Evolutionary conservation across 495 filamentous ascomycete genomes (phyloP).

Genomic region (Penicillium coffeae): DNA sequence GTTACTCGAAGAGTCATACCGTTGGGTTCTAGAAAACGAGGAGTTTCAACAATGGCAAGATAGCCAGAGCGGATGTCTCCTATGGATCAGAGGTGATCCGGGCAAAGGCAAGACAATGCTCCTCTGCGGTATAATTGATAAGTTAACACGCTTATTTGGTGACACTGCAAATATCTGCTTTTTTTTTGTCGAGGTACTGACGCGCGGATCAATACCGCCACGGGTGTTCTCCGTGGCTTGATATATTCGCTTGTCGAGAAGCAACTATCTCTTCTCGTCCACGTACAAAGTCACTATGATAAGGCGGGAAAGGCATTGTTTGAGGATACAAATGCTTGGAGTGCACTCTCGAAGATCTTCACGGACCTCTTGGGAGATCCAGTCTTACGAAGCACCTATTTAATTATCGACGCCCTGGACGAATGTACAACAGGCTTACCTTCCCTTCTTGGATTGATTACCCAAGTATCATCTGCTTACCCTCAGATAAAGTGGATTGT

Average conservation of each 20-base stretch:
- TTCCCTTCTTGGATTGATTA: neutral
- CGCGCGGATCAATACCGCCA: neutral
- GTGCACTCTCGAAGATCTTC: neutral
- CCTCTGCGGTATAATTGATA: neutral
- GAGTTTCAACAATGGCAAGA: constrained; percentile 1
- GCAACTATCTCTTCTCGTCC: neutral
- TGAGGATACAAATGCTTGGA: constrained; percentile 1
- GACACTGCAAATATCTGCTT: neutral
- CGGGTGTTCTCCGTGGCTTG: neutral
- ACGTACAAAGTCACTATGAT: neutral
- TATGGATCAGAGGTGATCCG: constrained; percentile 3
- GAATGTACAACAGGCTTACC: neutral
- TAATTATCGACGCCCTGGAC: neutral
- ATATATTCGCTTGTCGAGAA: neutral
- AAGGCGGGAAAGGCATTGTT: neutral
- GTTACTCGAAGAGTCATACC: constrained; percentile 1
- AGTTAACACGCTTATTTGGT: neutral
- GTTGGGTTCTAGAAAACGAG: constrained; percentile 1
- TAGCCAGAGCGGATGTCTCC: neutral
- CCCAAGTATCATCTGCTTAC: neutral
- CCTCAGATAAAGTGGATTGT: constrained; percentile 1
- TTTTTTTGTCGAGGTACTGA: constrained; percentile 1
- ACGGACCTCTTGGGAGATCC: neutral
- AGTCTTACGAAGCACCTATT: neutral
- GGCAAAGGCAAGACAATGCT: constrained; percentile 3